A percentile compares a stretch with the other conserved stretches of the same genome.
Conservation (phyloP, 495 filamentous ascomycete genomes). For the Xylaria acuta region DNA sequence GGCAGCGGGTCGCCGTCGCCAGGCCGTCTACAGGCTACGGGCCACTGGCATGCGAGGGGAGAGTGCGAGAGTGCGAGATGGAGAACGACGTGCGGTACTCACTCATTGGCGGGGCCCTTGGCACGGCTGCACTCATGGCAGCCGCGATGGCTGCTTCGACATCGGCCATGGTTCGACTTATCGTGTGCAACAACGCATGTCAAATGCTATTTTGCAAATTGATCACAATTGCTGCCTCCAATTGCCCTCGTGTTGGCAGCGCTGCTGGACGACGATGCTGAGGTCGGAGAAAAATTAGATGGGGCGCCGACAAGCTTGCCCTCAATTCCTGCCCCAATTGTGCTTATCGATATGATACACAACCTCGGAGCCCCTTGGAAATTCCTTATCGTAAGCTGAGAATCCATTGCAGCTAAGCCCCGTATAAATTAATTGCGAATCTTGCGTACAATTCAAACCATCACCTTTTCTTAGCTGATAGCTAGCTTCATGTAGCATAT, state of each 20-base stretch:
- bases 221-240: slow-evolving; percentile 2
- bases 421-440: background rate
- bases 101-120: slow-evolving; percentile 35
- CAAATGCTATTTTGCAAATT: slow-evolving; percentile 24
- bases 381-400: slow-evolving; percentile 16
- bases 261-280: slow-evolving; percentile 30
- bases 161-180: slow-evolving; percentile 38
- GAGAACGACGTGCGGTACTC: slow-evolving; percentile 24
- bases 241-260: slow-evolving; percentile 11
- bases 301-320: slow-evolving; percentile 50
- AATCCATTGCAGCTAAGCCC: slow-evolving; percentile 3
- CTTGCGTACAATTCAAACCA: background rate
- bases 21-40: background rate
- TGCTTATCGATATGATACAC: slow-evolving; percentile 48
- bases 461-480: background rate
- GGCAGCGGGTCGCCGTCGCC: background rate
- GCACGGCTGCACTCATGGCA: slow-evolving; percentile 36
- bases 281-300: slow-evolving; percentile 49
- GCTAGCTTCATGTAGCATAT: background rate
- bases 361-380: slow-evolving; percentile 27
- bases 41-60: background rate
- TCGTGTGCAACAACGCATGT: slow-evolving; percentile 27
- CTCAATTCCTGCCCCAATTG: slow-evolving; percentile 53
- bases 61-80: background rate
- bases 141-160: slow-evolving; percentile 43